phyloP scores from a whole-genome alignment of 106 monocot genomes.

The Dendrobium chrysotoxum region DNA sequence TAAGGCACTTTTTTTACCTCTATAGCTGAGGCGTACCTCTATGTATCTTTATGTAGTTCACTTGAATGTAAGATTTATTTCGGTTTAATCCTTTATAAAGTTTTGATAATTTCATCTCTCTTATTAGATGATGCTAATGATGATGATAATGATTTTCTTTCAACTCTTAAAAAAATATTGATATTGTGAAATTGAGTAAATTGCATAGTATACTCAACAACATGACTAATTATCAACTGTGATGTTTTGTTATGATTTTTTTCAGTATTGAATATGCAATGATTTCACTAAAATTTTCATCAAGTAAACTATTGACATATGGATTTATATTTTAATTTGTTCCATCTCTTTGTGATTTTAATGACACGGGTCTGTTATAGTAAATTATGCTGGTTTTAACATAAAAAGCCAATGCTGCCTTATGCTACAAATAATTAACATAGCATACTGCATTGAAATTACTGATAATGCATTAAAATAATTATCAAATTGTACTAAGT shows the following conservation, averaged over 20 bases:
- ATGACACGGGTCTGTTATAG: conserved; percentile 27
- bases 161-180: not conserved
- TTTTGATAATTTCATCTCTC: too few relatives aligned
- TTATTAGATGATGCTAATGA: too few relatives aligned
- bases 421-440: conserved; percentile 46
- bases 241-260: too few relatives aligned
- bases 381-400: conserved; percentile 44
- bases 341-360: not conserved
- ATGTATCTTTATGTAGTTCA: too few relatives aligned
- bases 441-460: conserved; percentile 61
- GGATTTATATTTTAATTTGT: too few relatives aligned
- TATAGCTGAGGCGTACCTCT: not conserved
- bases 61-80: too few relatives aligned
- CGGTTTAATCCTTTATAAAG: too few relatives aligned
- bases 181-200: not conserved
- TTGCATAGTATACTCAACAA: too few relatives aligned
- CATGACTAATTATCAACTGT: too few relatives aligned
- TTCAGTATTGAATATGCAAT: too few relatives aligned
- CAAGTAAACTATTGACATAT: too few relatives aligned
- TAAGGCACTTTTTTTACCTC: not conserved
- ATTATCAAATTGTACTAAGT: conserved; percentile 53
- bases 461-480: conserved; percentile 47
- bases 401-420: conserved; percentile 52
- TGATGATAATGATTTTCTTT: not conserved
- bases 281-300: too few relatives aligned